Evolutionary conservation across 176 grass and related monocot species (phyloP), one percentile per base, ranked within the genome.

Genomic region (Dactylis glomerata): DNA sequence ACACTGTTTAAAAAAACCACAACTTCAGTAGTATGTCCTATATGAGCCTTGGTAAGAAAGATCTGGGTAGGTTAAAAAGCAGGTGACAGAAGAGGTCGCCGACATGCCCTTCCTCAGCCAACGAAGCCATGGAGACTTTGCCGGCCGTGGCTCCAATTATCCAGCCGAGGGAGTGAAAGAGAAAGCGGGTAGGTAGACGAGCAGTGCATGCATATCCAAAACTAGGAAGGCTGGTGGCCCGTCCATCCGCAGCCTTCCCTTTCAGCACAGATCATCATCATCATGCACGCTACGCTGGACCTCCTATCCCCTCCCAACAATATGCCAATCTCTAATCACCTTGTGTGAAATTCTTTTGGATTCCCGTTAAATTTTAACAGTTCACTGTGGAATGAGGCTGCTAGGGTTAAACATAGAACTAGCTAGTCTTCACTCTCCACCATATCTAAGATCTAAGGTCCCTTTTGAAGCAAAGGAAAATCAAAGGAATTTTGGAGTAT

Each of bases 181-280:
- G 82, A 84, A 52, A 52, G 59, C 58, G 57, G 46, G 69, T 47
- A 49, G 86, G 50, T 69, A 17, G 36, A 42, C 64, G 74, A 63
- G 27, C 33, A 68, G 27, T 44, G 66, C 70, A 70, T 41, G 41
- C 86, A 64, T 72, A 78, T 89, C 83, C 88, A 77, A 72, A 82
- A 89, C 83, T 63, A 72, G 83, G 82, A 77, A 82, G 71, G 72
- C 34, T 34, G 83, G 88, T 82, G 63, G 72, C 72, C 78, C 52
- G 88, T 82, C 83, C 62, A 81, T 82, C 68, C 83, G 38, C 68
- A 14, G 41, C 78, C 52, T 8, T 82, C 78, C 24, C 83, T 89
- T 77, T 86, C 83, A 63, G 3, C 73, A 77, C 88, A 86, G 83
- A 74, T 90, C 78, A 82, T 42, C 78, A 38, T 77, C 81, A 40